Conservation (phyloP, 2,329 filamentous ascomycete species). For the Penicillium capsulatum region DNA sequence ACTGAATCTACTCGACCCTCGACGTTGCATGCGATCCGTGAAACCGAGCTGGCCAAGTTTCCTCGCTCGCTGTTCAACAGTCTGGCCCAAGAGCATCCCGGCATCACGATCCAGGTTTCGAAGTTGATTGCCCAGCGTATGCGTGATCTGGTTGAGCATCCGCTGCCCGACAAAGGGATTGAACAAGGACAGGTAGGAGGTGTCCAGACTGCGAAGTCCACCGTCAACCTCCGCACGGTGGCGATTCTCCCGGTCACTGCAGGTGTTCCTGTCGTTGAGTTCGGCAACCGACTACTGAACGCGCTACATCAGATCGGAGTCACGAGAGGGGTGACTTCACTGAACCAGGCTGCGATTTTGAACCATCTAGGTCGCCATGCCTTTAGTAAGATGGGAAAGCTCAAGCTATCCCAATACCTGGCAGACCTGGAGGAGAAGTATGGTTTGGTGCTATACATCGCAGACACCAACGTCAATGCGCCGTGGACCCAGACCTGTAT, state of each 20-base stretch:
- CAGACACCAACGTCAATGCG: conserved; percentile 93
- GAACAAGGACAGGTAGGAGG: conserved; percentile 56
- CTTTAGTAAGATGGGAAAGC: conserved; percentile 94
- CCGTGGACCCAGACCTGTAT: conserved; percentile 99
- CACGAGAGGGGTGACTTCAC: conserved; percentile 80
- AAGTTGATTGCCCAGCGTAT: conserved; percentile 97
- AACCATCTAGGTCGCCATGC: conserved; percentile 94
- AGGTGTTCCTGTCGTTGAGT: conserved; percentile 91
- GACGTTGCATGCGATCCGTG: conserved; percentile 90
- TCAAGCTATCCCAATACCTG: conserved; percentile 92
- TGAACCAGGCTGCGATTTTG: conserved; percentile 89
- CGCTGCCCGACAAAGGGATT: conserved; percentile 61
- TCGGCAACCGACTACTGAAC: conserved; percentile 81
- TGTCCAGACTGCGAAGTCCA: conserved; percentile 63
- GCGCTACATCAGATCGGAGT: conserved; percentile 86
- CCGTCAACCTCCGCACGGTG: conserved; percentile 86
- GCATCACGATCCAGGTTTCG: conserved; percentile 97
- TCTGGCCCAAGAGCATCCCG: conserved; percentile 91
- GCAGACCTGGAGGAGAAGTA: conserved; percentile 97
- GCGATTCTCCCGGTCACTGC: conserved; percentile 85
- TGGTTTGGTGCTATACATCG: conserved; percentile 89
- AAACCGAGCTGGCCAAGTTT: conserved; percentile 94
- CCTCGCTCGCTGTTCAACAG: conserved; percentile 96
- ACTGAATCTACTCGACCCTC: conserved; percentile 89
- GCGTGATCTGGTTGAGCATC: conserved; percentile 80